Percentiles rank a stretch among this genome's conserved stretches.
phyloP scores from a whole-genome alignment of 345 rosid species.

The Hirschfeldia incana region DNA sequence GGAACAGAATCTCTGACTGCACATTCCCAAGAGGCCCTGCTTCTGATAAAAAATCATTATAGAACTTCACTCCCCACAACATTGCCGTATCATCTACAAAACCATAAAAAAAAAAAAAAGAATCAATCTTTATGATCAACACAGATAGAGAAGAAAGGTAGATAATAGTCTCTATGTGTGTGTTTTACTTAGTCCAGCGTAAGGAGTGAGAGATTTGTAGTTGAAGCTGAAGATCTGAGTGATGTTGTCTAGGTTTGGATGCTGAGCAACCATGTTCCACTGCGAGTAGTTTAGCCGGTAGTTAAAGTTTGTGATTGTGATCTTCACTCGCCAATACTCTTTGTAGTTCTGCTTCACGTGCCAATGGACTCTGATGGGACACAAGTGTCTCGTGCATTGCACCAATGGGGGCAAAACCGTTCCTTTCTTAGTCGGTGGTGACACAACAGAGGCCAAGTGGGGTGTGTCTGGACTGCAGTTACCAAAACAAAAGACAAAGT shows the following conservation, averaged over 20 bases:
- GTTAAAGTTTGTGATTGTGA: constrained; percentile 84
- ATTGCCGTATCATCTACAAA: constrained; percentile 82
- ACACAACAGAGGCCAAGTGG: constrained; percentile 66
- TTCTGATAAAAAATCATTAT: constrained; percentile 78
- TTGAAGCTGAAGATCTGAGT: constrained; percentile 74
- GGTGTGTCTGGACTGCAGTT: constrained; percentile 57
- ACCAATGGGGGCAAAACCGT: constrained; percentile 51
- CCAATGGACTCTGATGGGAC: constrained; percentile 88
- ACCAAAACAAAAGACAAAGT: neutral
- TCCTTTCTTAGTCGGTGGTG: constrained; percentile 44
- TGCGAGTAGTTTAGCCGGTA: constrained; percentile 71
- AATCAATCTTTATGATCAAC: neutral
- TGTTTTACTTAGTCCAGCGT: constrained; percentile 63
- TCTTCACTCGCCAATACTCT: constrained; percentile 88
- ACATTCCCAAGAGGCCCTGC: constrained; percentile 84
- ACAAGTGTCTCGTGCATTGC: constrained; percentile 84
- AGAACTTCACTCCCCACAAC: constrained; percentile 85
- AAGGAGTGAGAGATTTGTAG: constrained; percentile 73
- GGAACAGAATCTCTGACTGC: constrained; percentile 83
- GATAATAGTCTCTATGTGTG: too few species aligned
- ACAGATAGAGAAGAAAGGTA: neutral
- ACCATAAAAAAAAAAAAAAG: neutral
- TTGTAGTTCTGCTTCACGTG: constrained; percentile 86
- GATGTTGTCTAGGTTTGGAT: constrained; percentile 79
- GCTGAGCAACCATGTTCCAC: constrained; percentile 90